phyloP scores from a whole-genome alignment of 805 yeast species.

The Starmerella tilneyi region DNA sequence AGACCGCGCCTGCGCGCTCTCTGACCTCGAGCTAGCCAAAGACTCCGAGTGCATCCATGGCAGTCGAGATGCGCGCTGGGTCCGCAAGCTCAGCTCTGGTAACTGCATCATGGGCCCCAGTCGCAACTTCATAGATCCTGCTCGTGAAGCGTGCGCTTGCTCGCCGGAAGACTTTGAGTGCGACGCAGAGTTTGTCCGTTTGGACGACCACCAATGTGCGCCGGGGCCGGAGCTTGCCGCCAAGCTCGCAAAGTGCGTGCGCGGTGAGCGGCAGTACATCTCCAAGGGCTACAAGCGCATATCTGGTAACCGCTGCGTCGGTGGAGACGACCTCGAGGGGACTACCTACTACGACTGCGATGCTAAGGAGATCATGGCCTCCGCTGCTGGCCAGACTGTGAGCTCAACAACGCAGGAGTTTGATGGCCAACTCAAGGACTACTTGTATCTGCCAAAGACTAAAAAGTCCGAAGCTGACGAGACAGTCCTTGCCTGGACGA shows the following conservation, averaged over 20 bases:
- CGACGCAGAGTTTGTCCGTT: slow-evolving; percentile 5
- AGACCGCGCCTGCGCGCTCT: background rate
- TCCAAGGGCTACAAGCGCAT: slow-evolving; percentile 81
- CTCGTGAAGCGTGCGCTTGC: background rate
- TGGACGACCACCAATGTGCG: background rate
- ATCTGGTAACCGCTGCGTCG: slow-evolving; percentile 34
- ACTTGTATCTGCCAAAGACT: slow-evolving; percentile 52
- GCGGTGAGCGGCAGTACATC: background rate
- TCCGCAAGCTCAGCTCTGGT: background rate
- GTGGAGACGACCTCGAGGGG: background rate
- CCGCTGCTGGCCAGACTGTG: background rate
- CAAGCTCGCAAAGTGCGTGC: background rate
- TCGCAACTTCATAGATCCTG: background rate
- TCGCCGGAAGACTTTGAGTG: slow-evolving; percentile 1
- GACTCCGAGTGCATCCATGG: slow-evolving; percentile 2
- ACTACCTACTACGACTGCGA: slow-evolving; percentile 2
- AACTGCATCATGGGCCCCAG: slow-evolving; percentile 3
- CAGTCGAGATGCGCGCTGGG: background rate
- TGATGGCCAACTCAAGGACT: slow-evolving; percentile 45
- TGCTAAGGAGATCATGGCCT: background rate
- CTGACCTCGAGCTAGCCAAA: background rate
- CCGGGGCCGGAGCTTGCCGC: slow-evolving; percentile 1
- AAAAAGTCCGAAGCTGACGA: slow-evolving; percentile 43
- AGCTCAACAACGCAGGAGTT: slow-evolving; percentile 32
- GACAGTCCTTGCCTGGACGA: slow-evolving; percentile 52